Percentiles rank a stretch among this genome's conserved stretches.
These are phyloP conservation scores for Garcia nutans DNA, from an alignment of 345 rosid genomes.

Conservation along the genomic window DNA sequence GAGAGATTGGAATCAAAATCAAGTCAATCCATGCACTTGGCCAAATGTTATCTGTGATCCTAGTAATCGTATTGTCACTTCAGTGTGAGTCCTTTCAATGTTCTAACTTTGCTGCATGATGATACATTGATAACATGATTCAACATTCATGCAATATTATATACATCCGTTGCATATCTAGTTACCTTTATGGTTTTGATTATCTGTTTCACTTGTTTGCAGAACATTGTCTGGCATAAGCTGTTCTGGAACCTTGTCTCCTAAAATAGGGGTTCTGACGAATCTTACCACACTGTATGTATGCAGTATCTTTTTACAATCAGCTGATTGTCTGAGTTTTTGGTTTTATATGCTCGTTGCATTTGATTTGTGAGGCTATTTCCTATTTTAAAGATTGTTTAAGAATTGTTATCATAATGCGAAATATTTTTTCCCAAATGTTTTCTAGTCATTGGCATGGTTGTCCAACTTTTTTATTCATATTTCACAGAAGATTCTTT, in stretches of 20 bases:
- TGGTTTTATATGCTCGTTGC: not conserved
- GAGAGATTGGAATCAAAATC: slow-evolving; percentile 76
- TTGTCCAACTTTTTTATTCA: not conserved
- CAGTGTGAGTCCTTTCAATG: slow-evolving; percentile 58
- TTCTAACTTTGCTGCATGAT: slow-evolving; percentile 4
- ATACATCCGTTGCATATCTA: slow-evolving; percentile 4
- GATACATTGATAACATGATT: not conserved
- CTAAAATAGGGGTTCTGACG: slow-evolving; percentile 58
- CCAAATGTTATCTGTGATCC: slow-evolving; percentile 64
- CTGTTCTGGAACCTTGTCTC: slow-evolving; percentile 75
- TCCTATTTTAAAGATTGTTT: not conserved
- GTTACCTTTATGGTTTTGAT: slow-evolving; percentile 12
- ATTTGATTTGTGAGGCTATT: slow-evolving; percentile 6
- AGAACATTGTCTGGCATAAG: slow-evolving; percentile 79
- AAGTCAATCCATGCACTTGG: slow-evolving; percentile 95
- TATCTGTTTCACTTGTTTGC: slow-evolving; percentile 30
- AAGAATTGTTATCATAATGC: not conserved
- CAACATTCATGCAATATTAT: slow-evolving; percentile 15
- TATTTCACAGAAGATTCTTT: not conserved
- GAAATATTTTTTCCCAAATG: not conserved
- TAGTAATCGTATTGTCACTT: slow-evolving; percentile 43
- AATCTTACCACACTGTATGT: slow-evolving; percentile 77
- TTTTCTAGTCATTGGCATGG: not conserved
- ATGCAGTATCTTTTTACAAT: slow-evolving; percentile 15
- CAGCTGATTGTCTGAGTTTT: not conserved